Evolutionary conservation across 1,139 yeast species (phyloP), one percentile per base, ranked within the genome.

Genomic region (Yamadazyma taylorii): DNA sequence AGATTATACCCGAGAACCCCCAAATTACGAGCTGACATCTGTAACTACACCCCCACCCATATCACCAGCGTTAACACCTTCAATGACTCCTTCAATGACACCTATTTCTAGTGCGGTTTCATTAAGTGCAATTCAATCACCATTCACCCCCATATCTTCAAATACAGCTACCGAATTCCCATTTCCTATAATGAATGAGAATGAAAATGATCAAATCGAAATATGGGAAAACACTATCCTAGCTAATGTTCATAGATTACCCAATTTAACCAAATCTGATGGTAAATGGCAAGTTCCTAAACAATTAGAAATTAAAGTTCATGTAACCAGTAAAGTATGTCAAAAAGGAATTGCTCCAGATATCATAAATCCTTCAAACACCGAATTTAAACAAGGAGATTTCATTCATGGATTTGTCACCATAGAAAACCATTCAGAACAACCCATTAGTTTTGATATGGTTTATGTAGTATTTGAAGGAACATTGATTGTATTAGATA

Each of bases 191-290:
- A 34, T 37, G 22, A 34, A 31, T 22, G 42, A 39, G 6, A 29
- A 36, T 9, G 56, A 59, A 33, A 59, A 60, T 30, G 62, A 58
- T 27, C 59, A 62, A 24, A 53, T 45, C 11, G 65, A 66, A 37
- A 52, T 62, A 14, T 69, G 75, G 73, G 72, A 69, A 41, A 64
- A 67, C 39, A 70, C 74, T 7, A 65, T 71, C 7, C 52, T 70
- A 15, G 74, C 74, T 27, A 69, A 70, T 45, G 70, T 64, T 3
- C 74, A 71, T 50, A 60, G 58, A 39, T 52, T 71, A 28, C 63
- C 64, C 13, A 68, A 69, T 43, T 48, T 70, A 34, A 52, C 66
- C 19, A 55, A 56, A 19, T 44, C 53, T 14, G 54, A 58, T 39
- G 60, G 58, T 41, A 43, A 46, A 9, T 5, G 9, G 4, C 12